phyloP scores from a whole-genome alignment of 305 asterid genomes.

The Fraxinus latifolia region DNA sequence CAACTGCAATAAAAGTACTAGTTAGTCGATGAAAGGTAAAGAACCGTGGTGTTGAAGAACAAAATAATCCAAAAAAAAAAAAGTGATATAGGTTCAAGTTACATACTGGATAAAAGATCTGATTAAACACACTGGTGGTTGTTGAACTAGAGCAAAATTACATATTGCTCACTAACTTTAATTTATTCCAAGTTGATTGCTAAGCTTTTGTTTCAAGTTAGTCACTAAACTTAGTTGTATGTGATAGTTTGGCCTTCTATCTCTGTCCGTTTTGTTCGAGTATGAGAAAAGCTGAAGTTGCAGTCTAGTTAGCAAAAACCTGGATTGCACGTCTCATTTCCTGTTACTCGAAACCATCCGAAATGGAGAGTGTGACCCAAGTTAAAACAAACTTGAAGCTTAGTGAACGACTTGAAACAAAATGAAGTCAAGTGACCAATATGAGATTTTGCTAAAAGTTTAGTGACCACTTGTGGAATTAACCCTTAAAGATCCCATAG shows the following conservation, averaged over 20 bases:
- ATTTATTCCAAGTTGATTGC: not conserved
- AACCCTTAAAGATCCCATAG: not conserved
- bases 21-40: not conserved
- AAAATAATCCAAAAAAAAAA: not conserved
- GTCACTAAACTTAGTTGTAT: not conserved
- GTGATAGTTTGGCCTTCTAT: not conserved
- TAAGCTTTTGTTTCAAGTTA: not conserved
- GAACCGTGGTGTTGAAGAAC: not conserved
- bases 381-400: not conserved
- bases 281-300: not conserved
- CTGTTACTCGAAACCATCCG: not conserved
- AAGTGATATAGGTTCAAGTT: not conserved
- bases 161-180: not conserved
- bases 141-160: not conserved
- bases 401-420: not conserved
- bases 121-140: not conserved
- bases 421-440: not conserved
- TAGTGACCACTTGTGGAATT: not conserved
- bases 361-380: not conserved
- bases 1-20: constrained; percentile 37
- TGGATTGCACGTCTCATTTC: not conserved
- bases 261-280: not conserved
- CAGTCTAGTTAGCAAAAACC: not conserved
- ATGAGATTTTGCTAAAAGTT: not conserved
- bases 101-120: not conserved